A percentile compares a stretch with the other conserved stretches of the same genome.
These are phyloP conservation scores for Phytopythium chamaehyphon DNA, from an alignment of 352 stramenopile species.

Conservation along the genomic window DNA sequence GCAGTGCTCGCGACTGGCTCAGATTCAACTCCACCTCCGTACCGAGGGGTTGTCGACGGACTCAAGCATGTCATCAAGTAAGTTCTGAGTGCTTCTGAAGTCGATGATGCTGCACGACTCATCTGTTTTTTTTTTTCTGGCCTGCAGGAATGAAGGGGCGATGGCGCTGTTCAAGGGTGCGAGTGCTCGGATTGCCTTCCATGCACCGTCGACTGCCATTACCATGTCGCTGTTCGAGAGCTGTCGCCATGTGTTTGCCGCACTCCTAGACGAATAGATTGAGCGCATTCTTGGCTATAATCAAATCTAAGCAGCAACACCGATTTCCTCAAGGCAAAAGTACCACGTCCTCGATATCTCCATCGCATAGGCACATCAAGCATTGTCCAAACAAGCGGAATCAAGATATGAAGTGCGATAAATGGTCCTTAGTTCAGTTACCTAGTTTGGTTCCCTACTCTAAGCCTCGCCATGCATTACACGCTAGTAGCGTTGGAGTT, in stretches of 20 bases:
- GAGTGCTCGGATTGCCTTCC: constrained; percentile 92
- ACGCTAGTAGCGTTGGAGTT: too few species aligned
- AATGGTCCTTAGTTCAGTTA: too few species aligned
- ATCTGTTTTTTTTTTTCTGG: constrained; percentile 8
- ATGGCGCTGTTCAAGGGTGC: constrained; percentile 93
- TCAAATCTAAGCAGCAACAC: background rate
- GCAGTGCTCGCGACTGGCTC: constrained; percentile 29
- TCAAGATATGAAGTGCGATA: too few species aligned
- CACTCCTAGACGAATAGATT: constrained; percentile 30
- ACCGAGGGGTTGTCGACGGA: constrained; percentile 83
- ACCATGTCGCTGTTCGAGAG: constrained; percentile 97
- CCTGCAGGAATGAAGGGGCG: constrained; percentile 77
- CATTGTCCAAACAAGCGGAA: too few species aligned
- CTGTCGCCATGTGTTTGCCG: constrained; percentile 56
- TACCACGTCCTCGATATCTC: too few species aligned
- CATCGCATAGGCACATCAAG: too few species aligned
- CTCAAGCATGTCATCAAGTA: constrained; percentile 76
- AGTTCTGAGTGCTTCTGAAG: background rate
- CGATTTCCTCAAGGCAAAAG: too few species aligned
- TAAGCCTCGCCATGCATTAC: too few species aligned
- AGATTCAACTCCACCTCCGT: constrained; percentile 18
- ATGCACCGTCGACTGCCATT: constrained; percentile 94
- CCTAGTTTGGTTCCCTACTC: too few species aligned
- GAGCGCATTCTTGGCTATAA: background rate
- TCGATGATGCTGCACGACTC: background rate